Evolutionary conservation across 257 asterid species (phyloP).

Genomic region (Plectranthus barbatus): DNA sequence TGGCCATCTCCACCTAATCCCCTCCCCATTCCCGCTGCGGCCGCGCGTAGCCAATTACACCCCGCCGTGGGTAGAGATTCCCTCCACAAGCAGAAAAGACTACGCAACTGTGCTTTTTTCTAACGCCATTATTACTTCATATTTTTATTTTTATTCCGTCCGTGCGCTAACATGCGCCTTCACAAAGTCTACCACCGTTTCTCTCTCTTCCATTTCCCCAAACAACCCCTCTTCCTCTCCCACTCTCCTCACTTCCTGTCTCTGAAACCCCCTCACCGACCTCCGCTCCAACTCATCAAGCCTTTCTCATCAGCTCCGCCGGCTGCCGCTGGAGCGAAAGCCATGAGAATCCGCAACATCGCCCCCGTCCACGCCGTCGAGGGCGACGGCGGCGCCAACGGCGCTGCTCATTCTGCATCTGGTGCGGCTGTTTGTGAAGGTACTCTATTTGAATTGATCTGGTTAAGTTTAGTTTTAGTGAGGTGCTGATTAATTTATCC

Average conservation of each 20-base stretch:
- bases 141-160: neutral
- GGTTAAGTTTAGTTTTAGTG: neutral
- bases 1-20: neutral
- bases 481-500: neutral
- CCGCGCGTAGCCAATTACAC: constrained; percentile 29
- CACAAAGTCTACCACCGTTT: constrained; percentile 51
- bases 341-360: constrained; percentile 35
- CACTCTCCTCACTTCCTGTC: constrained; percentile 23
- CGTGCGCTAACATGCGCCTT: constrained; percentile 40
- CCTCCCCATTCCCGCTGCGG: neutral
- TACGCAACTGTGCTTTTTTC: neutral
- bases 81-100: neutral
- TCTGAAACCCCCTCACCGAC: constrained; percentile 17
- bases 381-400: constrained; percentile 40
- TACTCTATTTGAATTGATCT: constrained; percentile 1
- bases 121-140: constrained; percentile 24
- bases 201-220: constrained; percentile 33
- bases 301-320: constrained; percentile 16
- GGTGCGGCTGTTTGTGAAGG: constrained; percentile 34
- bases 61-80: constrained; percentile 26
- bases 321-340: constrained; percentile 10
- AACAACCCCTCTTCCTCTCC: constrained; percentile 14
- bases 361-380: constrained; percentile 41
- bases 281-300: constrained; percentile 14
- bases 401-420: constrained; percentile 26